Conservation (phyloP, 768 basidiomycete species). For the Phlegmacium glaucopus region DNA sequence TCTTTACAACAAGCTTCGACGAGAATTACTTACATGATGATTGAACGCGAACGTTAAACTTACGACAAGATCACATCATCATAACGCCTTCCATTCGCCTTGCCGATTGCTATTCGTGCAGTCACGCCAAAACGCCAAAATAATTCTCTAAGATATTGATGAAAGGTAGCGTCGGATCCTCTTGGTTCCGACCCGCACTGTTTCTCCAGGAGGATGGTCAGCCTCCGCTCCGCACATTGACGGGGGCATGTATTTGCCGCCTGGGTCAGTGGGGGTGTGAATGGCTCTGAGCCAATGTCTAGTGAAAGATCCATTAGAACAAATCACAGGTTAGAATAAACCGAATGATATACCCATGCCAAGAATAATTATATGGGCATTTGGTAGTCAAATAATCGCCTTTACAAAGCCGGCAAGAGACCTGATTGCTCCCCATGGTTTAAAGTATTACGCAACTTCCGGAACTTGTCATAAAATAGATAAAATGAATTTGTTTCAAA, state of each 20-base stretch:
- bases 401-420: slow-evolving; percentile 88
- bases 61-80: slow-evolving; percentile 81
- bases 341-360: slow-evolving; percentile 49
- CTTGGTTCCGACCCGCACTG: slow-evolving; percentile 69
- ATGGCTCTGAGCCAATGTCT: slow-evolving; percentile 30
- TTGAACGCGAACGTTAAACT: slow-evolving; percentile 21
- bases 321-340: neutral
- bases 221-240: slow-evolving; percentile 71
- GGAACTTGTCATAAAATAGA: slow-evolving; percentile 36
- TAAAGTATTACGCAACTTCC: slow-evolving; percentile 64
- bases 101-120: slow-evolving; percentile 90
- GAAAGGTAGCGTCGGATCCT: slow-evolving; percentile 94
- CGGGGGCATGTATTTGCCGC: slow-evolving; percentile 92
- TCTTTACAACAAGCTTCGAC: slow-evolving; percentile 19
- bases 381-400: too few species aligned
- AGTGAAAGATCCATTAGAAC: too few species aligned
- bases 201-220: slow-evolving; percentile 68
- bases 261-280: slow-evolving; percentile 38
- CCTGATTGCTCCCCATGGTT: slow-evolving; percentile 80
- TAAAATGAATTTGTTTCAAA: neutral
- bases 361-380: slow-evolving; percentile 96
- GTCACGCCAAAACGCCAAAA: slow-evolving; percentile 79
- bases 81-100: slow-evolving; percentile 88
- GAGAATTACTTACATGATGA: neutral
- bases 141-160: slow-evolving; percentile 94